phyloP scores from a whole-genome alignment of 2,329 filamentous ascomycete genomes.

The Phialophora macrospora region DNA sequence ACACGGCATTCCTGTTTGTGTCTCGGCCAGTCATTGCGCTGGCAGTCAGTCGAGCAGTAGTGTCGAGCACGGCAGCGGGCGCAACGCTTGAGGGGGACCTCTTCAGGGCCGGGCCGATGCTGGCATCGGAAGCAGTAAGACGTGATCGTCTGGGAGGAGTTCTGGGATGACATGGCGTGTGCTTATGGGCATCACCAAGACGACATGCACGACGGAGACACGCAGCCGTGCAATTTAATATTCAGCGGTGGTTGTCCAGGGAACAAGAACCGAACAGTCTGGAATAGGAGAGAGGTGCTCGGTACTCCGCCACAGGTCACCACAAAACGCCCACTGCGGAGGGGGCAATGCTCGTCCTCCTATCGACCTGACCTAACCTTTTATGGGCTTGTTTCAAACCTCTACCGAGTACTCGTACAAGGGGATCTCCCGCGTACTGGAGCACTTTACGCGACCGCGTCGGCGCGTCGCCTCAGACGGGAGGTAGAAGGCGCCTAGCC shows the following conservation, averaged over 20 bases:
- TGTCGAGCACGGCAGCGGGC: constrained; percentile 7
- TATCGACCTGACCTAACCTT: background rate
- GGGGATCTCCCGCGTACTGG: no score
- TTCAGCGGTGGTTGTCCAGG: background rate
- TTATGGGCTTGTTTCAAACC: no score
- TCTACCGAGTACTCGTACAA: no score
- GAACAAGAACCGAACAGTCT: background rate
- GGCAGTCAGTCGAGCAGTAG: constrained; percentile 21
- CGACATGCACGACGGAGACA: background rate
- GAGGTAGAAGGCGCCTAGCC: background rate
- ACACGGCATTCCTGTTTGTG: constrained; percentile 19
- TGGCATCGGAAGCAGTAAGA: constrained; percentile 19
- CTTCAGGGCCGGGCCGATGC: constrained; percentile 12
- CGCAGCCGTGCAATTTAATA: background rate
- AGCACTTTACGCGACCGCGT: constrained; percentile 4
- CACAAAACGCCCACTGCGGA: background rate
- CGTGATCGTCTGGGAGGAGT: constrained; percentile 4
- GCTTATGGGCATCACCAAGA: background rate
- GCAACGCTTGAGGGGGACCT: constrained; percentile 16
- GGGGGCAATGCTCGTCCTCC: no score
- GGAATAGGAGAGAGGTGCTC: background rate
- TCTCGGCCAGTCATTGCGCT: constrained; percentile 16
- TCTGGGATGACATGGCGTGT: background rate
- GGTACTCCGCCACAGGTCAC: no score
- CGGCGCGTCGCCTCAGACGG: background rate